Percentiles rank a stretch among this genome's conserved stretches.
These are phyloP conservation scores for Hypocreales sp. DNA, from an alignment of 2,329 filamentous ascomycete species.

Conservation along the genomic window DNA sequence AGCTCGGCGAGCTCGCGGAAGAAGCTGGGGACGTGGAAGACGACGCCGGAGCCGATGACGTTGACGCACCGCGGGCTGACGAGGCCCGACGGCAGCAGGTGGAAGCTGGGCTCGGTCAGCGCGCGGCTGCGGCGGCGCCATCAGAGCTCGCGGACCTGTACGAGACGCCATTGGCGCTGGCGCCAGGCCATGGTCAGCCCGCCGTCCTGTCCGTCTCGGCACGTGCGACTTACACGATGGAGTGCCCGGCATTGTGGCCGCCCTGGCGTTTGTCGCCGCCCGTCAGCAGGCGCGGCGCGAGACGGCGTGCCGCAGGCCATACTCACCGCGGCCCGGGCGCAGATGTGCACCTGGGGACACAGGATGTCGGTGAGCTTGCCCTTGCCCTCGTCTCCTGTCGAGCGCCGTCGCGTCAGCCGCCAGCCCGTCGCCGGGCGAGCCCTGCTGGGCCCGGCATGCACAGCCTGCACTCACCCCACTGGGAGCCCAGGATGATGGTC, in stretches of 20 bases:
- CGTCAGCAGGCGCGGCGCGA: neutral
- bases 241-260: conserved; percentile 14
- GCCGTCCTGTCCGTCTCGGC: too few relatives aligned
- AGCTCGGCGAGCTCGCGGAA: conserved; percentile 25
- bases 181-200: too few relatives aligned
- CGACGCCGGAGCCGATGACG: conserved; percentile 54
- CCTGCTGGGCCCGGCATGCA: too few relatives aligned
- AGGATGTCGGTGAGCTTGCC: conserved; percentile 21
- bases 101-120: conserved; percentile 28
- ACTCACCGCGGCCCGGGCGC: conserved; percentile 17
- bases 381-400: conserved; percentile 20
- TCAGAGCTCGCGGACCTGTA: conserved; percentile 14
- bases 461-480: conserved; percentile 18
- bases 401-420: neutral
- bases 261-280: conserved; percentile 8
- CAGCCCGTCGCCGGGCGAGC: too few relatives aligned
- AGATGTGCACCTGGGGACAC: conserved; percentile 14
- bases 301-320: too few relatives aligned
- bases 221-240: conserved; percentile 7
- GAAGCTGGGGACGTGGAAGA: conserved; percentile 40
- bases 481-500: conserved; percentile 20
- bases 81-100: conserved; percentile 54
- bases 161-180: conserved; percentile 16
- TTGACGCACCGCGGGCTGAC: conserved; percentile 55
- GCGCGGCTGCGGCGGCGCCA: conserved; percentile 1